Conservation (phyloP, 2,329 filamentous ascomycete species). For the Alternaria gansuensis region DNA sequence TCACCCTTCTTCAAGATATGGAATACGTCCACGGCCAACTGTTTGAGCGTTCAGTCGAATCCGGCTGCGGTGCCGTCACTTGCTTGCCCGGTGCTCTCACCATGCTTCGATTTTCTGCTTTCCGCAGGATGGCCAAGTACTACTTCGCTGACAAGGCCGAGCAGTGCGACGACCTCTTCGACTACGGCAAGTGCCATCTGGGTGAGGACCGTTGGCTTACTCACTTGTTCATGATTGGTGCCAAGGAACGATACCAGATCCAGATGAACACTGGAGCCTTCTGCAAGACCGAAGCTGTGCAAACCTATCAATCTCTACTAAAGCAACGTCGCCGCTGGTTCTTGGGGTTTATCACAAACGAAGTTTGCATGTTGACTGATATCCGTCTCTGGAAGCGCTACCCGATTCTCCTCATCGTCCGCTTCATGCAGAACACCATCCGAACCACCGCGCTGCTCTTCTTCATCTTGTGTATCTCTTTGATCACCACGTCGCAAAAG, state of each 20-base stretch:
- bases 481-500: conserved; percentile 83
- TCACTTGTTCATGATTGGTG: conserved; percentile 98
- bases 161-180: conserved; percentile 93
- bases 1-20: conserved; percentile 95
- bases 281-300: conserved; percentile 97
- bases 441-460: conserved; percentile 92
- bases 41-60: conserved; percentile 95
- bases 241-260: conserved; percentile 91
- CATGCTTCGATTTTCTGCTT: conserved; percentile 94
- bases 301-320: conserved; percentile 82
- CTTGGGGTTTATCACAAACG: conserved; percentile 95
- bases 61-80: conserved; percentile 90
- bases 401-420: conserved; percentile 82
- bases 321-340: conserved; percentile 98
- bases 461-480: conserved; percentile 88
- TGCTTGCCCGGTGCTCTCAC: conserved; percentile 95
- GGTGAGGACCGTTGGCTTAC: conserved; percentile 97
- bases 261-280: conserved; percentile 98
- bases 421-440: conserved; percentile 96
- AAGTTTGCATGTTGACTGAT: conserved; percentile 97
- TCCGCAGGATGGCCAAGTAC: conserved; percentile 95
- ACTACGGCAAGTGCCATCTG: conserved; percentile 93
- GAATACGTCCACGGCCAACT: conserved; percentile 97
- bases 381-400: conserved; percentile 90
- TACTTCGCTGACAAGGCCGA: conserved; percentile 98